Percentiles rank a stretch among this genome's conserved stretches.
phyloP scores from a whole-genome alignment of 2,329 filamentous ascomycete species.

The Rachicladosporium sp. region DNA sequence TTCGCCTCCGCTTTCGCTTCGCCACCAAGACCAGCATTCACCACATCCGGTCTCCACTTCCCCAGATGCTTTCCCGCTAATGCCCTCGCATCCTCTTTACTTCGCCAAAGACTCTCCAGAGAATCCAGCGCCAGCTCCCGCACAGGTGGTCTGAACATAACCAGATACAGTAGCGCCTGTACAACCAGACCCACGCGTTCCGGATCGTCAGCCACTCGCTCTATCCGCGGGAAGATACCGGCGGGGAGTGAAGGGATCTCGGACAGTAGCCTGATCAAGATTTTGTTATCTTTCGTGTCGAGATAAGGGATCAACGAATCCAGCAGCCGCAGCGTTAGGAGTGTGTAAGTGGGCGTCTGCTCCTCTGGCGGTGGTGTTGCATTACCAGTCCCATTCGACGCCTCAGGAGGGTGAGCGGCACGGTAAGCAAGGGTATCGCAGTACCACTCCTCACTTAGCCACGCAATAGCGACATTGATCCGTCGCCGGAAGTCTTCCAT shows the following conservation, averaged over 20 bases:
- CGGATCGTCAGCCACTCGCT: conserved; percentile 49
- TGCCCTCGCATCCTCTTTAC: conserved; percentile 35
- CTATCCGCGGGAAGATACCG: conserved; percentile 60
- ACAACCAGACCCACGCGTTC: conserved; percentile 49
- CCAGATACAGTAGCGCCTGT: conserved; percentile 45
- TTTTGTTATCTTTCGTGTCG: conserved; percentile 70
- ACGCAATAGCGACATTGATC: conserved; percentile 81
- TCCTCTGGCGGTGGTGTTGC: conserved; percentile 1
- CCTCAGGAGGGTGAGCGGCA: conserved; percentile 7
- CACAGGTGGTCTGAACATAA: conserved; percentile 48
- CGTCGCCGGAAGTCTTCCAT: conserved; percentile 84
- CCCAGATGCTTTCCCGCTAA: conserved; percentile 41
- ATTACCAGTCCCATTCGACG: conserved; percentile 3
- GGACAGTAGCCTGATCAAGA: conserved; percentile 79
- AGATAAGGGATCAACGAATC: conserved; percentile 84
- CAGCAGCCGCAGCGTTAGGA: conserved; percentile 41
- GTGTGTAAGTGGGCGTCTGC: conserved; percentile 17
- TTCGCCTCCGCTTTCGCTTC: conserved; percentile 11
- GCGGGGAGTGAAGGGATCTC: conserved; percentile 73
- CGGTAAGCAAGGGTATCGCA: conserved; percentile 57
- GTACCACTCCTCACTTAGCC: conserved; percentile 98
- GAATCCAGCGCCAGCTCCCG: conserved; percentile 46
- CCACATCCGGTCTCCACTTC: conserved; percentile 42
- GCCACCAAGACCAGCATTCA: conserved; percentile 17
- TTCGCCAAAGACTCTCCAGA: conserved; percentile 46